phyloP scores from a whole-genome alignment of 2,329 filamentous ascomycete genomes.

The Fusarium sp. region DNA sequence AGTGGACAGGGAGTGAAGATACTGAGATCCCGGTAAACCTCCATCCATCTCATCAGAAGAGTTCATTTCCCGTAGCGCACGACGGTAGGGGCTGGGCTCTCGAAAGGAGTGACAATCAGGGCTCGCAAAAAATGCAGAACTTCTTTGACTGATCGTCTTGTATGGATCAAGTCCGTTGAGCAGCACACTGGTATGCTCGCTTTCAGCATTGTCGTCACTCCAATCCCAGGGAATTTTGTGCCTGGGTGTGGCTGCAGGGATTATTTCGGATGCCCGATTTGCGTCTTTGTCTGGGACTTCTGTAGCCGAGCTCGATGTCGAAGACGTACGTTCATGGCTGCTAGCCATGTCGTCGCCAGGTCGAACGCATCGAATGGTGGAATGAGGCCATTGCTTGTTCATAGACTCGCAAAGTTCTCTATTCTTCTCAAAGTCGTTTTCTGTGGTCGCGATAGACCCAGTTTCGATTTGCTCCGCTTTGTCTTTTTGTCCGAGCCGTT shows the following conservation, averaged over 20 bases:
- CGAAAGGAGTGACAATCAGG: constrained; percentile 64
- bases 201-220: not conserved
- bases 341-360: constrained; percentile 51
- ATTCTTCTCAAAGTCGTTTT: not conserved
- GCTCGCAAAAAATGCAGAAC: constrained; percentile 65
- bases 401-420: not conserved
- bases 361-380: constrained; percentile 51
- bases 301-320: not conserved
- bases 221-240: not conserved
- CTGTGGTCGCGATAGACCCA: not conserved
- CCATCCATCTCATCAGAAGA: constrained; percentile 46
- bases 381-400: constrained; percentile 37
- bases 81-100: constrained; percentile 67
- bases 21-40: constrained; percentile 50
- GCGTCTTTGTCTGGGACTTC: constrained; percentile 4
- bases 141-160: constrained; percentile 54
- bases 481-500: constrained; percentile 59
- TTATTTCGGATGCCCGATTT: not conserved
- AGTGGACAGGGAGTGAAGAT: constrained; percentile 56
- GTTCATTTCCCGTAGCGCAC: constrained; percentile 59
- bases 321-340: constrained; percentile 10
- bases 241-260: not conserved
- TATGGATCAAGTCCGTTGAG: constrained; percentile 32
- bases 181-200: not conserved
- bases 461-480: not conserved